These are phyloP conservation scores for Mollisia scopiformis DNA, from an alignment of 2,329 filamentous ascomycete species.

Conservation along the genomic window DNA sequence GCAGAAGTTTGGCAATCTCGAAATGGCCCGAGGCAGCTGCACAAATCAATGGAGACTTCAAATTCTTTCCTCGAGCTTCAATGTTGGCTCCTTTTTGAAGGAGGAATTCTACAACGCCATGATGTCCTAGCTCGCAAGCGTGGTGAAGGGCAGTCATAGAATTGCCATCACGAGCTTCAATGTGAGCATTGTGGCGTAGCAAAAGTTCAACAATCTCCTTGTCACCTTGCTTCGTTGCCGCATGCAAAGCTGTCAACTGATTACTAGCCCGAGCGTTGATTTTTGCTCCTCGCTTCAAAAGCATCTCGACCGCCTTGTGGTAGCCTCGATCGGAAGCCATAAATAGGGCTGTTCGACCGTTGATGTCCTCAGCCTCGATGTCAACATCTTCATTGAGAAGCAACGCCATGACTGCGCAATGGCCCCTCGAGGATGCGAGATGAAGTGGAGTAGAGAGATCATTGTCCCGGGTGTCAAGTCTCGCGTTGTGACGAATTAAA, in stretches of 20 bases:
- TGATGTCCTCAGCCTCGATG: slow-evolving; percentile 6
- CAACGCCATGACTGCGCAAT: not conserved
- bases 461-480: not conserved
- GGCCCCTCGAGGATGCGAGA: slow-evolving; percentile 7
- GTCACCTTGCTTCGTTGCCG: slow-evolving; percentile 11
- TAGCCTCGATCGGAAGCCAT: slow-evolving; percentile 13
- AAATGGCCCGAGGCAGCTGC: slow-evolving; percentile 9
- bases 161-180: slow-evolving; percentile 9
- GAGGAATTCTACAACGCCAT: slow-evolving; percentile 1
- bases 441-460: slow-evolving; percentile 1
- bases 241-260: slow-evolving; percentile 13
- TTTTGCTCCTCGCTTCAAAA: slow-evolving; percentile 10
- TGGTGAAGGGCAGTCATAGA: slow-evolving; percentile 15
- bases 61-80: slow-evolving; percentile 7
- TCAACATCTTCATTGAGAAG: slow-evolving; percentile 4
- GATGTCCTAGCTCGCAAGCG: slow-evolving; percentile 6
- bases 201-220: slow-evolving; percentile 11
- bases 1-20: slow-evolving; percentile 4
- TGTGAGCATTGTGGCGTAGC: slow-evolving; percentile 3
- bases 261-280: slow-evolving; percentile 11
- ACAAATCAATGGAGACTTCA: slow-evolving; percentile 6
- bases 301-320: slow-evolving; percentile 9
- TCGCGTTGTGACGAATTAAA: not conserved
- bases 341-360: slow-evolving; percentile 6
- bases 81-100: slow-evolving; percentile 10